Base-by-base conservation (phyloP, 1,284 basidiomycete genomes). In the Ustilago tritici region DNA sequence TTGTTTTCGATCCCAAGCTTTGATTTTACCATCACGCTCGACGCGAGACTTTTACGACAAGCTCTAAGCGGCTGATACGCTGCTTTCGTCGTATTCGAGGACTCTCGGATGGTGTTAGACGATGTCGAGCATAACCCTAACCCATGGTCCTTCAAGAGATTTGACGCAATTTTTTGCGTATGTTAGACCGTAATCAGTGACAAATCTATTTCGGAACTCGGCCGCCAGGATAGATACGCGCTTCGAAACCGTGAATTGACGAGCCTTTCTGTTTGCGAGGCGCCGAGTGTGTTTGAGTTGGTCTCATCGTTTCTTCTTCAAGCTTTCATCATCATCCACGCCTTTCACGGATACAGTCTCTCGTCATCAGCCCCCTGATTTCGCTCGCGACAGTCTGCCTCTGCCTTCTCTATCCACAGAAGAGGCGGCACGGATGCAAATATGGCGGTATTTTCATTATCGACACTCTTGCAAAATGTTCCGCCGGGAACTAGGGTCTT, bases 391-490 rank as follows among this genome's bases (percentile, higher is more conserved):
- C 15, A 11, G 38, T 40, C 38, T 40, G 38, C 3, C 10, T 40
- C 38, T 40, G 15, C 4, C 38, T 11, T 40, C 38, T 11, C 3
- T 43, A 11, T 15, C 14, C 32, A 9, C 12, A 31, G 31, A 38
- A 28, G 19, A 31, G 10, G 15, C 32, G 28, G 34, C 15, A 12
- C 47, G 19, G 32, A n/a, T 28, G 34, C 55, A 31, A 65, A 23
- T 47, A 78, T 78, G 76, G 76, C 76, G 38, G 76, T 78, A n/a
- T 75, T 78, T 50, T 78, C 76, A 15, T 50, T 74, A 10, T 78
- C 76, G 4, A 69, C 71, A 9, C 72, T 78, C 10, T 57, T 75
- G 11, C 72, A 74, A n/a, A 69, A 71, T 35, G 62, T 75, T 15
- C 76, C 76, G 40, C 69, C 63, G 8, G 71, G 61, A 19, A 75